Evolutionary conservation across 768 basidiomycete species (phyloP).

Genomic region (Podaxis sp.): DNA sequence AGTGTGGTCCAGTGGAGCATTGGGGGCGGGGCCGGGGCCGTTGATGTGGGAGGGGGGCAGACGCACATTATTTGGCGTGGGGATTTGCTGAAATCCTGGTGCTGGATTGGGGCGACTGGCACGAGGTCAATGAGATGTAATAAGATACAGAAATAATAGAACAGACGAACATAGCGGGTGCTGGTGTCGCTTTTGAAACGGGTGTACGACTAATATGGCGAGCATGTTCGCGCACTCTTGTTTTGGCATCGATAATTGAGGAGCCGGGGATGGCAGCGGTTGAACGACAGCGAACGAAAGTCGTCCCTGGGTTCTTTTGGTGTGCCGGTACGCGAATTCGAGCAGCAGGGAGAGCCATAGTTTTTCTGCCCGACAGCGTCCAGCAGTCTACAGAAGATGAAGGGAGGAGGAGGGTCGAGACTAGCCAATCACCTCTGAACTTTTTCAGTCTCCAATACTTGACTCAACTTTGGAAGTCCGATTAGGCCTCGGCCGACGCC

Average conservation of each 20-base stretch:
- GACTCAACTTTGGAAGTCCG: not conserved
- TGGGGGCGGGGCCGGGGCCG: constrained; percentile 41
- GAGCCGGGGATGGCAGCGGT: constrained; percentile 21
- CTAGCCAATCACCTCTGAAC: not conserved
- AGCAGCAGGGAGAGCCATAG: constrained; percentile 29
- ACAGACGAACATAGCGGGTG: constrained; percentile 56
- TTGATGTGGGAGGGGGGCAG: constrained; percentile 31
- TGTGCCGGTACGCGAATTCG: constrained; percentile 23
- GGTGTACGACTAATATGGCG: constrained; percentile 74
- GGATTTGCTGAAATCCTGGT: constrained; percentile 49
- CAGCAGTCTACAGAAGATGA: not conserved
- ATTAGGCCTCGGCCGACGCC: constrained; percentile 5
- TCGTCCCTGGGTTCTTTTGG: constrained; percentile 20
- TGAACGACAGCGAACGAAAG: constrained; percentile 27
- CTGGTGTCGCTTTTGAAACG: constrained; percentile 56
- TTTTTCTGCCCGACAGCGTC: constrained; percentile 8
- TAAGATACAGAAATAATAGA: not conserved
- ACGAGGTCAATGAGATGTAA: not conserved
- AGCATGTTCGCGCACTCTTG: constrained; percentile 76
- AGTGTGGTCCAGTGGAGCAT: constrained; percentile 66
- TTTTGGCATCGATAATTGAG: constrained; percentile 77
- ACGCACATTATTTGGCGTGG: constrained; percentile 35
- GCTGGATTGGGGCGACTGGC: constrained; percentile 62
- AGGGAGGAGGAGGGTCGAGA: not conserved
- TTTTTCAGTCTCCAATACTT: constrained; percentile 2